Base-by-base conservation (phyloP, 2,329 filamentous ascomycete genomes). In the Xylaria sp. region DNA sequence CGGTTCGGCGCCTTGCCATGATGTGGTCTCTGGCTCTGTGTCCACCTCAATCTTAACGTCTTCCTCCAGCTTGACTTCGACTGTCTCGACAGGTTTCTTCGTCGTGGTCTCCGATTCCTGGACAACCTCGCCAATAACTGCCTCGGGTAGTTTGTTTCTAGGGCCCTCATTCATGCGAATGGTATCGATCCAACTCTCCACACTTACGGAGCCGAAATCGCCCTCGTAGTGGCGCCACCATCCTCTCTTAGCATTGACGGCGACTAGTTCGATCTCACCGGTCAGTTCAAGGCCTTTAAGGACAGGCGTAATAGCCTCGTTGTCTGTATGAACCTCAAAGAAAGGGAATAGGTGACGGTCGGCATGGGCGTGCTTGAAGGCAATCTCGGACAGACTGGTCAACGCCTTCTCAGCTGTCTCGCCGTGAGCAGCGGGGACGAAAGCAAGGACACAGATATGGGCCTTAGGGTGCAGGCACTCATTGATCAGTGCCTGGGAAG, bases 111-210 rank as follows among this genome's bases (percentile, higher is more conserved):
- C 63, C 23, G 84, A 80, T 48, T 80, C 78, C 23, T 78, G 78
- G 62, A 81, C 79, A 17, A 83, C 81, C 61, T 81, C 80, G 20
- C 77, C 77, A 38, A 91, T 77, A 51, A 93, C 75, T 1, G 85
- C 87, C 67, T 87, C 86, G 0, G 92, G 92, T 49, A 96, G 79
- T 82, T 90, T 92, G 75, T 89, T 86, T 85, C 95, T 97, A 67
- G 87, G 82, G 2, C 93, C 92, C 77, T 98, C 95, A 61, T 94
- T 93, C 85, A 99, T 87, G 44, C 93, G 90, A 70, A 98, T 93
- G n/a, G 88, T 86, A 76, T 99, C 96, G 67, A 99, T 88, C 93
- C 95, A 99, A 70, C 84, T 83, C 82, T 97, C 93, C 36, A 99
- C 83, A 31, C 86, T 87, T 63, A 87, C 83, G 28, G 85, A 77